Base-by-base conservation (phyloP, 352 stramenopile genomes). In the Globisporangium radiosum region DNA sequence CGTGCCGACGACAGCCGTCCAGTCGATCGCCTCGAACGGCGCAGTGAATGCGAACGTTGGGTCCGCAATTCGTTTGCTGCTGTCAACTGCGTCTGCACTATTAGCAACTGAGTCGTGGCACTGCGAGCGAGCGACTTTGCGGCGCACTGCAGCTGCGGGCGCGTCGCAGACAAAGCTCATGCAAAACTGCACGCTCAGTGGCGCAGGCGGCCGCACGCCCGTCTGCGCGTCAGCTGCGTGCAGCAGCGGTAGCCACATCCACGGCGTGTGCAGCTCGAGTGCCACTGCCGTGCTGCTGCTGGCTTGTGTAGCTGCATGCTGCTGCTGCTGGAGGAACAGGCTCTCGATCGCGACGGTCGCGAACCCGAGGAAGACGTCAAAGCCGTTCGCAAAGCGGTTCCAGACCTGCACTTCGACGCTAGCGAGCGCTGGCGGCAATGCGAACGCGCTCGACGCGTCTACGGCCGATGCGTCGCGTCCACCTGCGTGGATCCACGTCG, bases 331-430 rank as follows among this genome's bases (percentile, higher is more conserved):
- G 14, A 73, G 61, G 5, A 70, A 64, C 36, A 86, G 15, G 15
- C 44, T 51, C 14, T 17, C 11, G 11, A 78, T 52, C 0, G 68
- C 74, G 8, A 87, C 49, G 1, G 60, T 78, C 9, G 66, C 39
- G 54, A 69, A 66, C 0, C 74, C 78, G 0, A 90, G 65, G 42
- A 85, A 85, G 4, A 87, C 73, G 19, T 81, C 71, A 49, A 87
- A 72, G 13, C 75, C 76, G 10, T 63, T 78, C 17, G 66, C 58
- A 52, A 88, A 87, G 4, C 61, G 68, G 59, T 88, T 88, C 81
- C 81, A 90, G 14, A 87, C 52, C 57, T 90, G 75, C 3, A 88
- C 47, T 45, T 88, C 73, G 54, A 88, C 56, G 58, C 56, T 78
- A 11, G 83, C 56, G 7, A 78, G 62, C 7, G 48, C 62, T 0